phyloP scores from a whole-genome alignment of 2,329 filamentous ascomycete genomes.

The Verticillium alfalfae region DNA sequence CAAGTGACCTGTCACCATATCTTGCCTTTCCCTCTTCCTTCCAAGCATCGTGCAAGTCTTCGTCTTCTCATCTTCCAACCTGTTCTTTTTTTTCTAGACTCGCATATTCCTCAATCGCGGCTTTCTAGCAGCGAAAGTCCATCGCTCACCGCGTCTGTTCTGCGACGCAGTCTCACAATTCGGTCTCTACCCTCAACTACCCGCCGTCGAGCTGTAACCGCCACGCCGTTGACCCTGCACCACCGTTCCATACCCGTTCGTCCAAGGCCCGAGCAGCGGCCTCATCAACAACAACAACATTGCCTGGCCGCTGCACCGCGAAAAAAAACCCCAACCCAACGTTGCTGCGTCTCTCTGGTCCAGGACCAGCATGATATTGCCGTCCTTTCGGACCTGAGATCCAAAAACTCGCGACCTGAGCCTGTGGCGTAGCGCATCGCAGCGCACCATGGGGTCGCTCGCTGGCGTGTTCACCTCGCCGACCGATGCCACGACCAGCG shows the following conservation, averaged over 20 bases:
- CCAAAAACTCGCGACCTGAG: neutral
- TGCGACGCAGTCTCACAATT: neutral
- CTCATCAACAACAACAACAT: neutral
- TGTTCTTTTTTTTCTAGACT: neutral
- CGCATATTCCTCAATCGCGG: neutral
- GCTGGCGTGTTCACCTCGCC: neutral
- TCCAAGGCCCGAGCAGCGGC: neutral
- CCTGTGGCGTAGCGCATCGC: neutral
- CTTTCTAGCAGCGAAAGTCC: neutral
- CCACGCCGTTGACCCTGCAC: neutral
- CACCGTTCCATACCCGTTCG: neutral
- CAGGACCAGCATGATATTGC: neutral
- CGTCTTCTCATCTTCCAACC: neutral
- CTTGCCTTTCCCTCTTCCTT: neutral
- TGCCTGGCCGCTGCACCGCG: neutral
- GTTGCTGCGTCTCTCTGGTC: neutral
- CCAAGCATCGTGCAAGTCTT: neutral
- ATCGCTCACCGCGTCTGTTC: neutral
- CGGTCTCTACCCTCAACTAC: neutral
- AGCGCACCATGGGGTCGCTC: slow-evolving; percentile 7
- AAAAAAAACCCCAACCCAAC: neutral
- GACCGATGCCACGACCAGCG: neutral
- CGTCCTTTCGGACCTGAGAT: neutral
- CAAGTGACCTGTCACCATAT: slow-evolving; percentile 1
- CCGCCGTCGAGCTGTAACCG: neutral